Percentiles rank a stretch among this genome's conserved stretches.
Evolutionary conservation across 176 grass and related monocot genomes (phyloP).

Genomic region (Ananas comosus): DNA sequence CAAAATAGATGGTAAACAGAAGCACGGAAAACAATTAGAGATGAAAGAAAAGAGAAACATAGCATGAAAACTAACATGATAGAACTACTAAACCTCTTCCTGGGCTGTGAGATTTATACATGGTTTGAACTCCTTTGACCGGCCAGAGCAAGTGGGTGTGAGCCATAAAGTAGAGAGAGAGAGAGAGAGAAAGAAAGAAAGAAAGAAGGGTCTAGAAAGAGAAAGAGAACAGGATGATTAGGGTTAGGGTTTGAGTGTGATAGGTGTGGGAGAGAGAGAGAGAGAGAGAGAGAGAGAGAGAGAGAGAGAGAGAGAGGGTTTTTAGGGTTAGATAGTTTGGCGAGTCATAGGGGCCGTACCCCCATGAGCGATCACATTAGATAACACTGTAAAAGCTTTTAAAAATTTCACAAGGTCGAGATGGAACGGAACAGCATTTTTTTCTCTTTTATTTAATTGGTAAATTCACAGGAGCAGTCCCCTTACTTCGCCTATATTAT

Average conservation of each 20-base stretch:
- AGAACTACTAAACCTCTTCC: neutral
- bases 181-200: neutral
- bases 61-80: neutral
- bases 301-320: too few species aligned
- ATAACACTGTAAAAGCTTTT: neutral
- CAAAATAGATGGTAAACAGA: neutral
- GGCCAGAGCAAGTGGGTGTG: neutral
- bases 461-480: too few species aligned
- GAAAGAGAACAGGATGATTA: neutral
- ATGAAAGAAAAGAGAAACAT: neutral
- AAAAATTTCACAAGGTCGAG: neutral
- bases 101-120: neutral
- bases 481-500: too few species aligned
- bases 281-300: too few species aligned
- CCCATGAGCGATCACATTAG: slow-evolving; percentile 4
- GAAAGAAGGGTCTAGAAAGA: neutral
- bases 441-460: too few species aligned
- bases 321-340: neutral
- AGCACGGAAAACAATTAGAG: neutral
- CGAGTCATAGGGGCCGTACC: neutral
- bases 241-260: neutral
- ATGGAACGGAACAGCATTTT: neutral
- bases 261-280: neutral
- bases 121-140: neutral
- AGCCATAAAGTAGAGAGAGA: slow-evolving; percentile 3